Base-by-base conservation (phyloP, 1,284 basidiomycete genomes). In the Cronartium quercuum region DNA sequence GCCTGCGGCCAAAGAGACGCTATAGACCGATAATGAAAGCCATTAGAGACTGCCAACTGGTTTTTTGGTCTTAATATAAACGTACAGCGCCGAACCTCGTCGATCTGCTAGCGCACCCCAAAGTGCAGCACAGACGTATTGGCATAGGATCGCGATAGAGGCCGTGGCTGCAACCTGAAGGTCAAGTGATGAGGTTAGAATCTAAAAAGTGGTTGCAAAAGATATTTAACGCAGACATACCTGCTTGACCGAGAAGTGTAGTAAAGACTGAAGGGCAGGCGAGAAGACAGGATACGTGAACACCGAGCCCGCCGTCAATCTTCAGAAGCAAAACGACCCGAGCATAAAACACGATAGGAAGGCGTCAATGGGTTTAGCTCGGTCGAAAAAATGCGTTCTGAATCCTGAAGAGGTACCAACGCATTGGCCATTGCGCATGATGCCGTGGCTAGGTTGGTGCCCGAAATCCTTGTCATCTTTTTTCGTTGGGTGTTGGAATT, bases 71-170 rank as follows among this genome's bases (percentile, higher is more conserved):
- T 37, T 18, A 2, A 12, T 40, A 58, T 3, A 15, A 42, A 51
- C 38, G 51, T n/a, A 70, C 68, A 40, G 41, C n/a, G 38, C 61
- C n/a, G 68, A 47, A 18, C 68, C 68, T 21, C 51, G 38, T 62
- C 42, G 60, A 44, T 70, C 68, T 44, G 68, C 60, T 55, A 70
- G 55, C 24, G 42, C 34, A 62, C 68, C 68, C 68, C 68, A 70
- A 51, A 51, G 15, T 7, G 41, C 60, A 29, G 60, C 68, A 35
- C 41, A 70, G 44, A 70, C 24, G 29, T 70, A 70, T 35, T 70
- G 68, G 38, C 3, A 34, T 42, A 70, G 41, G 60, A 63, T 62
- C 6, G 68, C 37, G 21, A 70, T 63, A 37, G 68, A 70, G 55
- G 68, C 68, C 13, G 61, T 70, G 35, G 60, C 37, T n/a, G 68